These are phyloP conservation scores for Dactylellina parvicollis DNA, from an alignment of 2,329 filamentous ascomycete genomes.

Conservation along the genomic window DNA sequence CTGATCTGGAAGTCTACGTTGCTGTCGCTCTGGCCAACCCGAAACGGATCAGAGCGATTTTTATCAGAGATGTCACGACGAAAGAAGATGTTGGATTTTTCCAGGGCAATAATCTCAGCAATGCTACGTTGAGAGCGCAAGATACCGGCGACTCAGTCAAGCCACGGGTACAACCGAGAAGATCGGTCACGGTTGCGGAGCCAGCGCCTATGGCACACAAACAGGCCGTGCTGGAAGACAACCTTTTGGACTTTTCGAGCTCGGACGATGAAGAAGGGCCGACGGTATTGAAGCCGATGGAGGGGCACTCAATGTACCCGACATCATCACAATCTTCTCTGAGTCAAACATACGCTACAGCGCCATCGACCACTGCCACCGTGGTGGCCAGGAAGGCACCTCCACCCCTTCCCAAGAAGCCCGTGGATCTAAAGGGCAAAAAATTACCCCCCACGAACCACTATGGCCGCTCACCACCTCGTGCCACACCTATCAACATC, in stretches of 20 bases:
- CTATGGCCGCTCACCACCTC: slow-evolving; percentile 25
- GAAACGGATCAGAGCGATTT: slow-evolving; percentile 82
- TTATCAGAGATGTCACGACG: slow-evolving; percentile 95
- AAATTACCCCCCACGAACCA: slow-evolving; percentile 43
- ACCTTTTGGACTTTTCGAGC: slow-evolving; percentile 42
- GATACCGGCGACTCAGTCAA: slow-evolving; percentile 28
- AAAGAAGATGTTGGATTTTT: slow-evolving; percentile 77
- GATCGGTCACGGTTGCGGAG: slow-evolving; percentile 55
- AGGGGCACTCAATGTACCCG: slow-evolving; percentile 49
- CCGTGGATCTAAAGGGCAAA: slow-evolving; percentile 44
- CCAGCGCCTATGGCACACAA: not conserved
- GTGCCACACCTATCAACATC: slow-evolving; percentile 39
- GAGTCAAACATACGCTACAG: slow-evolving; percentile 13
- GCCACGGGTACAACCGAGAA: slow-evolving; percentile 33
- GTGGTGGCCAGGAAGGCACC: slow-evolving; percentile 16
- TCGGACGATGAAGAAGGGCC: slow-evolving; percentile 51
- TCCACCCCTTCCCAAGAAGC: slow-evolving; percentile 51
- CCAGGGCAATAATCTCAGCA: slow-evolving; percentile 65
- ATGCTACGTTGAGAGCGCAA: slow-evolving; percentile 14
- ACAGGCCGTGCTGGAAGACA: slow-evolving; percentile 32
- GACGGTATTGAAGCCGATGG: slow-evolving; percentile 40
- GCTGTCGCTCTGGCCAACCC: slow-evolving; percentile 88
- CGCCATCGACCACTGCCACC: slow-evolving; percentile 11
- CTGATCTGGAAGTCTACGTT: slow-evolving; percentile 95
- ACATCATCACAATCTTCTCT: slow-evolving; percentile 36